Conservation (phyloP, 2,329 filamentous ascomycete genomes). For the Aspergillus niger region DNA sequence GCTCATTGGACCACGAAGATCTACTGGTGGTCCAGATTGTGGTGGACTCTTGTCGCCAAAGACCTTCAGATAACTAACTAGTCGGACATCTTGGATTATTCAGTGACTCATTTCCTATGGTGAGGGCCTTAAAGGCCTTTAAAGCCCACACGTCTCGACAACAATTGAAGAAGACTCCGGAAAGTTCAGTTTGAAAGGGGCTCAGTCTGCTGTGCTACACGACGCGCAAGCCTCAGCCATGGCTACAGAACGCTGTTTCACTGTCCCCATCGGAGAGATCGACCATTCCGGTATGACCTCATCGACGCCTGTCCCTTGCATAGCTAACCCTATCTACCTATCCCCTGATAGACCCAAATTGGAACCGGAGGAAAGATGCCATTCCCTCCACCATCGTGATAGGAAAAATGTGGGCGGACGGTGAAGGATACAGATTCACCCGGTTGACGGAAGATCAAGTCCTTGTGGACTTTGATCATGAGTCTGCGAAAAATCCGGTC, state of each 20-base stretch:
- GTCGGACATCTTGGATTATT: no score
- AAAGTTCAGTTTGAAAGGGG: neutral
- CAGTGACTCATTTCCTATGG: no score
- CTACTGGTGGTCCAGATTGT: neutral
- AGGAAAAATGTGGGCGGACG: neutral
- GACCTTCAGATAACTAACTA: neutral
- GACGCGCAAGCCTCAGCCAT: neutral
- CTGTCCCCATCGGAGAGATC: neutral
- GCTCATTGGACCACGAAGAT: constrained; percentile 1
- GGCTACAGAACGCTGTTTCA: neutral
- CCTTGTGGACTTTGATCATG: constrained; percentile 5
- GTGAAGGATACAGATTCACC: neutral
- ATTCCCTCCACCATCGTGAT: neutral
- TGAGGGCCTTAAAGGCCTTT: neutral
- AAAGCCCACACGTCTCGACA: neutral
- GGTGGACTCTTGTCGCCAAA: neutral
- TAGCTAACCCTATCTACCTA: neutral
- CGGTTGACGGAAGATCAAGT: neutral
- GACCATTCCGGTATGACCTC: neutral
- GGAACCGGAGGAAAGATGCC: neutral
- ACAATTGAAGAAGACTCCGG: neutral
- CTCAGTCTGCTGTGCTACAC: neutral
- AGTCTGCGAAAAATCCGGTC: neutral
- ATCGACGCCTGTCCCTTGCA: neutral
- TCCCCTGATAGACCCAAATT: neutral